A percentile compares a stretch with the other conserved stretches of the same genome.
These are phyloP conservation scores for Aulographum hederae DNA, from an alignment of 2,329 filamentous ascomycete genomes.

Conservation along the genomic window DNA sequence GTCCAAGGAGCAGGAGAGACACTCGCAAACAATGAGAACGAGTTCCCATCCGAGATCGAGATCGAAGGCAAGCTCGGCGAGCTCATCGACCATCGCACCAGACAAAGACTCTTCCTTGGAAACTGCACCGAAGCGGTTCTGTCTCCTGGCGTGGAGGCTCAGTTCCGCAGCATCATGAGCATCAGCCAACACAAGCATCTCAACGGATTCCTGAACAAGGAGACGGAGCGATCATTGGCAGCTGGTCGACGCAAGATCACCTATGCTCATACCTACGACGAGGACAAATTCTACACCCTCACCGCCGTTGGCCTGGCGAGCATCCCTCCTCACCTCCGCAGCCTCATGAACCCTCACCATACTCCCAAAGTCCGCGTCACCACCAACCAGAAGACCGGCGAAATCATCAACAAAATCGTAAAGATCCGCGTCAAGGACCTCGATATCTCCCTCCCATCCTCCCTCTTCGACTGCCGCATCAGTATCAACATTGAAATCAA, in stretches of 20 bases:
- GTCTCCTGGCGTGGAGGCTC: conserved; percentile 28
- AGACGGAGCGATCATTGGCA: conserved; percentile 35
- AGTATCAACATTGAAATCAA: conserved; percentile 91
- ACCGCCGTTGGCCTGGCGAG: conserved; percentile 33
- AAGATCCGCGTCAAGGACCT: conserved; percentile 79
- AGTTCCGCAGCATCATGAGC: conserved; percentile 28
- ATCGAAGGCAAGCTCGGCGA: conserved; percentile 88
- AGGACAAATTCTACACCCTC: conserved; percentile 72
- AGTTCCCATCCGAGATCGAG: no score
- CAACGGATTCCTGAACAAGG: conserved; percentile 68
- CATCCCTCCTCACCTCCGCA: conserved; percentile 32
- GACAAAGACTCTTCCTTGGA: conserved; percentile 47
- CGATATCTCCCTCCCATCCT: conserved; percentile 65
- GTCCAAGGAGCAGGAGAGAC: no score
- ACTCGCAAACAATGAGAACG: background rate
- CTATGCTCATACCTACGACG: conserved; percentile 68
- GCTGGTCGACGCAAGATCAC: conserved; percentile 42
- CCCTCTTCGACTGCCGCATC: conserved; percentile 75
- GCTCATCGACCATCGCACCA: conserved; percentile 54
- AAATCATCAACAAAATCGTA: conserved; percentile 66
- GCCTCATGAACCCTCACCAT: conserved; percentile 31
- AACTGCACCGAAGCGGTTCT: conserved; percentile 56
- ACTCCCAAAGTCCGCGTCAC: conserved; percentile 35
- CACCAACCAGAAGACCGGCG: conserved; percentile 51
- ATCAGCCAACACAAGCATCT: conserved; percentile 58